phyloP scores from a whole-genome alignment of 192 early-diverging fungal species.

The Coemansia pectinata region DNA sequence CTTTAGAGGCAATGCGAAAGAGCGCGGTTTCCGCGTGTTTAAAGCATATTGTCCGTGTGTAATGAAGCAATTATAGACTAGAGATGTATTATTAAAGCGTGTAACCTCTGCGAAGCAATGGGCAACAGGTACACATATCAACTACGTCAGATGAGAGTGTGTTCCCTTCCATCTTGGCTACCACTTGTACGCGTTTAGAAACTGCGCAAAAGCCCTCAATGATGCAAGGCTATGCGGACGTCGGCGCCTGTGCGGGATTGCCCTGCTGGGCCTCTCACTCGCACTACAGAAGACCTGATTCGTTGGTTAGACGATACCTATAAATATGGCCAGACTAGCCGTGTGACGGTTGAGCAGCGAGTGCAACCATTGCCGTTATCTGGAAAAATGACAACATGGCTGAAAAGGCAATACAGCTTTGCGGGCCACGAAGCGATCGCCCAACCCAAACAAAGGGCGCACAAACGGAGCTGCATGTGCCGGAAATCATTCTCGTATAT shows the following conservation, averaged over 20 bases:
- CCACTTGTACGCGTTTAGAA: not conserved
- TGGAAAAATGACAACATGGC: not conserved
- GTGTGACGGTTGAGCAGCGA: not conserved
- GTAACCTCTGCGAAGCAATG: not conserved
- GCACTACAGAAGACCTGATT: not conserved
- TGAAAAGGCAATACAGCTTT: not conserved
- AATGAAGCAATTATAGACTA: not conserved
- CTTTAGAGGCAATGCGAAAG: not conserved
- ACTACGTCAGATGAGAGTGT: not conserved
- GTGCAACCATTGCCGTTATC: not conserved
- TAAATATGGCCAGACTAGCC: not conserved
- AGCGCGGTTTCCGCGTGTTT: not conserved
- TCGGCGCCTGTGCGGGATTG: not conserved
- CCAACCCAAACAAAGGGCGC: conserved; percentile 8
- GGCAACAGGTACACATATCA: not conserved
- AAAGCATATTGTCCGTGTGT: not conserved
- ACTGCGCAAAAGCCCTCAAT: not conserved
- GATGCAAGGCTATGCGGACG: not conserved
- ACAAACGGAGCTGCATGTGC: not conserved
- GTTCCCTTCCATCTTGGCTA: not conserved
- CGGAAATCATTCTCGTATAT: conserved; percentile 2
- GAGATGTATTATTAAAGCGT: not conserved
- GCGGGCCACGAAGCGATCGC: not conserved
- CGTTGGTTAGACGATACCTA: not conserved
- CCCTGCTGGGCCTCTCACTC: not conserved